Base-by-base conservation (phyloP, 1,284 basidiomycete species). In the Apiotrichum siamense region DNA sequence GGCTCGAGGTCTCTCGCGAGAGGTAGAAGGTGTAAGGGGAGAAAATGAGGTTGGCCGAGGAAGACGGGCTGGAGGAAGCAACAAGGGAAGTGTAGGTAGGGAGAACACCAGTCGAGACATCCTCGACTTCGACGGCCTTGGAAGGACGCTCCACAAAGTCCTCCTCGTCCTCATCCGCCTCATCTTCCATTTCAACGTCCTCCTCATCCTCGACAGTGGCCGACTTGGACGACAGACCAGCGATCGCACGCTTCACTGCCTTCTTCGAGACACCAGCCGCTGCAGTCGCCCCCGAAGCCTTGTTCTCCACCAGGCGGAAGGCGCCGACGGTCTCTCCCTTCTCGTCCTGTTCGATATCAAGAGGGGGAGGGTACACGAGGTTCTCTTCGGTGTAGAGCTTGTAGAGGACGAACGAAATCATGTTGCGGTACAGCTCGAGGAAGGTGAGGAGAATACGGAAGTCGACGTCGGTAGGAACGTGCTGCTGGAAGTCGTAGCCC, bases 391-490 rank as follows among this genome's bases (percentile, higher is more conserved):
- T 86, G 77, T 94, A 99, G 21, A 99, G 82, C 76, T 97, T 97
- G 83, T 91, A 99, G 66, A 97, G 85, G 13, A 93, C 87, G 66
- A 98, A 99, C 18, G 91, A 89, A 40, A 97, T 83, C 13, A 97
- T 77, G 1, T 94, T 98, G 76, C 98, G 93, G 76, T 99, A 98
- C 10, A 99, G 81, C 74, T 99, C 96, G 66, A 98, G 77, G 80
- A 99, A 99, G 12, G 96, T 98, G 61, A 97, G 77, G 46, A 99
- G 96, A 49, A 99, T 94, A 45, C 96, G 86, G 68, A 97, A 88
- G 74, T 99, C 96, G 58, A 98, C 93, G 67, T 98, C 94, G 43
- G 84, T 75, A 9, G 96, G 96, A 64, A 96, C 92, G 62, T 82
- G 86, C 77, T 99, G 96, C 4, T 93, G 94, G 74, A 99, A 99